Conservation (phyloP, 495 filamentous ascomycete genomes). For the Penicillium antarcticum region DNA sequence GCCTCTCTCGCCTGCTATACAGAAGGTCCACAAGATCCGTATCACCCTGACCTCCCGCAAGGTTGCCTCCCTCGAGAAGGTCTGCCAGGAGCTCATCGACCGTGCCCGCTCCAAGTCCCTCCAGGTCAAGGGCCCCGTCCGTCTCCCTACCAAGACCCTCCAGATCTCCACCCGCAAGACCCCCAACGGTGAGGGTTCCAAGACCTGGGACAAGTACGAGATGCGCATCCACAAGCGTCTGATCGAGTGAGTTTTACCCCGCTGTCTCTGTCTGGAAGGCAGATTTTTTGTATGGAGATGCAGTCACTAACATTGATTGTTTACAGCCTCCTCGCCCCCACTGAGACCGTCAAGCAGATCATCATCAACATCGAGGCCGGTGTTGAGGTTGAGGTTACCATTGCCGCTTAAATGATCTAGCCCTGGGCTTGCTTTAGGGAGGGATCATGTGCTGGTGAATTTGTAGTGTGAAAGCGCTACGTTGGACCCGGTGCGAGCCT, state of each 20-base stretch:
- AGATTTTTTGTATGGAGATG: not conserved
- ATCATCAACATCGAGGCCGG: conserved; percentile 99
- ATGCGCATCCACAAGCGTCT: conserved; percentile 99
- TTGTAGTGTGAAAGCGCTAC: not conserved
- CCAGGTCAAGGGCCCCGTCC: conserved; percentile 97
- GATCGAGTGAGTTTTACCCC: conserved; percentile 68
- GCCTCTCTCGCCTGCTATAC: conserved; percentile 10
- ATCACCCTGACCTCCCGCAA: conserved; percentile 95
- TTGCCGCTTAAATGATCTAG: conserved; percentile 75
- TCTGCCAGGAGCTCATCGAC: conserved; percentile 96
- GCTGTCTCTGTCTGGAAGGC: no score
- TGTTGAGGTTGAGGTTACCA: conserved; percentile 99
- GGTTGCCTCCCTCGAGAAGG: conserved; percentile 94
- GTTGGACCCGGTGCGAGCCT: not conserved
- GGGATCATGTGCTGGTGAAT: not conserved
- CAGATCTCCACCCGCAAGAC: conserved; percentile 96
- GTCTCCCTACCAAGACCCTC: conserved; percentile 95
- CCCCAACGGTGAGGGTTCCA: conserved; percentile 98
- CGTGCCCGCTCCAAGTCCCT: conserved; percentile 98
- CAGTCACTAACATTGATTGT: conserved; percentile 11
- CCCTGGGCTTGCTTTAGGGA: conserved; percentile 13
- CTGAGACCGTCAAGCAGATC: conserved; percentile 99
- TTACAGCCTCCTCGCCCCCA: conserved; percentile 85
- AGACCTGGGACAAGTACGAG: conserved; percentile 99
- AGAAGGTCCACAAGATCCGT: conserved; percentile 98